Conservation (phyloP, 805 yeast genomes). For the Kuraishia piskuri region DNA sequence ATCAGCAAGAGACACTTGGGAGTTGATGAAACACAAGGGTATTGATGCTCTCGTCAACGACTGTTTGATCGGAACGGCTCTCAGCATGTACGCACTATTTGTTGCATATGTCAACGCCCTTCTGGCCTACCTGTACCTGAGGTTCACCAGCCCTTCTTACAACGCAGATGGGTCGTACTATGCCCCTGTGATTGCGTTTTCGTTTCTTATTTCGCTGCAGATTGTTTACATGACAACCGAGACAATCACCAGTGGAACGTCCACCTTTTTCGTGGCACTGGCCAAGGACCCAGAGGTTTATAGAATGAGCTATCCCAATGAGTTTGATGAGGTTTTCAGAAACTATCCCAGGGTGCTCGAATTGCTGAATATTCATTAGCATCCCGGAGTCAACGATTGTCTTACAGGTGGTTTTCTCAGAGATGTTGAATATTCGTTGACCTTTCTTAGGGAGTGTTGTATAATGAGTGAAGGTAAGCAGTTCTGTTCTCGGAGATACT, state of each 20-base stretch:
- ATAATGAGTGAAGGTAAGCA: too few relatives aligned
- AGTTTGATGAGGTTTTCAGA: constrained; percentile 2
- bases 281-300: constrained; percentile 77
- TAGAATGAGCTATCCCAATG: constrained; percentile 57
- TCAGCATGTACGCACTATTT: constrained; percentile 68
- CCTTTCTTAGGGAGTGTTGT: too few relatives aligned
- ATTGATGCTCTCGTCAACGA: constrained; percentile 81
- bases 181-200: constrained; percentile 68
- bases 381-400: too few relatives aligned
- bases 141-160: constrained; percentile 59
- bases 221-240: constrained; percentile 60
- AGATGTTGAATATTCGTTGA: too few relatives aligned
- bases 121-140: constrained; percentile 59
- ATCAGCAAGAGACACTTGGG: constrained; percentile 79
- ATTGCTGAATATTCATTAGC: not conserved
- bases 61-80: constrained; percentile 69
- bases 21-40: constrained; percentile 69
- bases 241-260: constrained; percentile 65
- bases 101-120: constrained; percentile 46
- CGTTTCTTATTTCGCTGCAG: constrained; percentile 66
- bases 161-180: constrained; percentile 52
- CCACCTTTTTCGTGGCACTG: constrained; percentile 73
- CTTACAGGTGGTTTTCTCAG: too few relatives aligned
- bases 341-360: constrained; percentile 4
- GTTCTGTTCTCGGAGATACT: too few relatives aligned